Evolutionary conservation across 768 basidiomycete species (phyloP), one percentile per base, ranked within the genome.

Genomic region (Brasilioporus rufonigricans): DNA sequence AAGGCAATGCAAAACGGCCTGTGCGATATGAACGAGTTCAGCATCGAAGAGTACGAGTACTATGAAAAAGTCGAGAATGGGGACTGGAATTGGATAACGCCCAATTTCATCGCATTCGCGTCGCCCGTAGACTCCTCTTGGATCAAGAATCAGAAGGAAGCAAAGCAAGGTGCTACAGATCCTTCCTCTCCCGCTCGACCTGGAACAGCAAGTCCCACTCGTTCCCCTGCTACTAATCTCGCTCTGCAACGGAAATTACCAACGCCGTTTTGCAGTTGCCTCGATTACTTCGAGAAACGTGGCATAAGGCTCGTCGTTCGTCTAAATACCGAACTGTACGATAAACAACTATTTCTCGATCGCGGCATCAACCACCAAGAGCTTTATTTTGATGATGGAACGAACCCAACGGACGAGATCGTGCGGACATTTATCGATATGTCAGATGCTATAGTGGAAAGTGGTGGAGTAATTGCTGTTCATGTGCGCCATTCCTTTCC

Each of bases 381-480:
- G 61, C 80, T 98, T 59, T 98, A 96, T 72, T 98, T 97, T 61
- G 94, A 98, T 71, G 97, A 99, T 69, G 97, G 97, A 21, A 97
- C 94, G 23, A 98, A 98, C 71, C 96, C 96, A 6, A 89, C 93
- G 0, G 91, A 97, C 71, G 92, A 97, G 54, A 97, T 98, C 63
- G 90, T 94, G 41, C 82, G 93, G 50, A 83, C 85, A 53, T 99
- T 99, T 66, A 89, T 99, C 61, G 87, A 91, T 61, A 74, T 91
- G 50, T 84, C 88, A 1, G 95, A 98, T 65, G 75, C 81, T 19
- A 77, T 89, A 27, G 84, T 98, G 44, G 85, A 89, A 57, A 71
- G 63, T 19, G 91, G 91, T 12, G 90, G 91, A 47, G 89, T 86
- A 24, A 86, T 95, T 44, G 91, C 91, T 55, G 89, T 94, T 64